These are phyloP conservation scores for Podospora pseudocomata DNA, from an alignment of 495 filamentous ascomycete species.

Conservation along the genomic window DNA sequence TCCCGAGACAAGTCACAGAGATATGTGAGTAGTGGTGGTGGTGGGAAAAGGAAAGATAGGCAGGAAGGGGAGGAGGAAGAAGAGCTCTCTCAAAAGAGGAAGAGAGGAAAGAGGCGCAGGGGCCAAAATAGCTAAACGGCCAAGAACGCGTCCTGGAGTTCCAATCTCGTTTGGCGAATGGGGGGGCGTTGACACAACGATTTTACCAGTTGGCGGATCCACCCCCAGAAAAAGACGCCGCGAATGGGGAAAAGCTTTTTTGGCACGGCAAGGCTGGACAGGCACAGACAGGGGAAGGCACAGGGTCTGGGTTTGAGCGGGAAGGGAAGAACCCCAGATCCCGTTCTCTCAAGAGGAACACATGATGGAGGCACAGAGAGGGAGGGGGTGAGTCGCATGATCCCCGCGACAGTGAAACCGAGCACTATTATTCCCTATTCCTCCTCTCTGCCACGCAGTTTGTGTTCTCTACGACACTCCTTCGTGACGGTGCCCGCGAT, in stretches of 20 bases:
- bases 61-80: conserved; percentile 7
- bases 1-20: conserved; percentile 2
- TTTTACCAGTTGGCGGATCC: conserved; percentile 6
- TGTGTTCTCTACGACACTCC: not conserved
- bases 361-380: not conserved
- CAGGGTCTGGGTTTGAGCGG: not conserved
- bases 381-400: no score
- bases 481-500: not conserved
- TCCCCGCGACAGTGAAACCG: not conserved
- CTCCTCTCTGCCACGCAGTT: not conserved
- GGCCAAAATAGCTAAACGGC: conserved; percentile 18
- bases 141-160: conserved; percentile 14
- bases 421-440: not conserved
- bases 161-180: conserved; percentile 14
- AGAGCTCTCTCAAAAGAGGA: not conserved
- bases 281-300: conserved; percentile 1
- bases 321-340: not conserved
- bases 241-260: conserved; percentile 15
- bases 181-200: conserved; percentile 11
- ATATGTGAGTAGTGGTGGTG: not conserved
- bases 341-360: no score
- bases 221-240: not conserved
- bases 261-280: conserved; percentile 9
- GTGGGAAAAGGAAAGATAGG: not conserved
- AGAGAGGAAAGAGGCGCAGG: conserved; percentile 12